phyloP scores from a whole-genome alignment of 306 rosid species.

The Trifolium dubium region DNA sequence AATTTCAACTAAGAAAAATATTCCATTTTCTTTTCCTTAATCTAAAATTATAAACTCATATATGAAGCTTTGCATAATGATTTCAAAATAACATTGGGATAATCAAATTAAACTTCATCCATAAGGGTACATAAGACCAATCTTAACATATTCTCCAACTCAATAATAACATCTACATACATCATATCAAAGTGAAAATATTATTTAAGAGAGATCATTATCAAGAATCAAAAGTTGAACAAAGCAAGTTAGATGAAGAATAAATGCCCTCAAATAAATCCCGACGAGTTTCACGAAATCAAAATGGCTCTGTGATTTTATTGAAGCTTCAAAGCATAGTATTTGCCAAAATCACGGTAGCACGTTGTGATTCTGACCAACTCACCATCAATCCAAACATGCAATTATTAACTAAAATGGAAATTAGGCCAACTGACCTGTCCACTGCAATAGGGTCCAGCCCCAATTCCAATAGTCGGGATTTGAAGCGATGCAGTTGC shows the following conservation, averaged over 20 bases:
- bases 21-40: constrained; percentile 3
- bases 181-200: constrained; percentile 5
- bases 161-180: constrained; percentile 2
- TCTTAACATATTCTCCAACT: constrained; percentile 19
- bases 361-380: neutral
- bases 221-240: neutral
- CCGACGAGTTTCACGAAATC: no score
- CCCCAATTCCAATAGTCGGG: constrained; percentile 95
- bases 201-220: constrained; percentile 4
- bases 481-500: constrained; percentile 74
- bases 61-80: constrained; percentile 2
- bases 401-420: neutral
- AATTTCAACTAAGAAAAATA: neutral
- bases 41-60: constrained; percentile 1
- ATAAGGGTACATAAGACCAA: constrained; percentile 10
- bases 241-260: constrained; percentile 29
- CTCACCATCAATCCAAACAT: neutral
- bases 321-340: no score
- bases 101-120: neutral
- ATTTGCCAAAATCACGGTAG: neutral
- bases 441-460: constrained; percentile 96
- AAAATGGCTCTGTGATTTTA: no score
- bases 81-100: constrained; percentile 16
- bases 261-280: no score
- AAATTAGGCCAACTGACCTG: constrained; percentile 57